Base-by-base conservation (phyloP, 1,284 basidiomycete species). In the Fistulina hepatica region DNA sequence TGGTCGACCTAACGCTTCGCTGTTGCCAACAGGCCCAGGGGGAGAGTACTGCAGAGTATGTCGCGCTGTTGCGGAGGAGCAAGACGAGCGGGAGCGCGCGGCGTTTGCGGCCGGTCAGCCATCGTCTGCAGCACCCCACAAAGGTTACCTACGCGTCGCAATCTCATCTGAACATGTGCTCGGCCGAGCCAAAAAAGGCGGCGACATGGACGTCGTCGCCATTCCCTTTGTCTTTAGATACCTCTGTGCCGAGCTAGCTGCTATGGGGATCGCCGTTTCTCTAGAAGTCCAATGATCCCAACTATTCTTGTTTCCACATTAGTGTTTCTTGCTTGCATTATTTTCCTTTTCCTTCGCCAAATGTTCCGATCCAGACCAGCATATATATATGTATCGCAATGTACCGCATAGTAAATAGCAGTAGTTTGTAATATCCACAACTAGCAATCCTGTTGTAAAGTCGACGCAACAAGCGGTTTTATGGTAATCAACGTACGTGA, bases 181-280 rank as follows among this genome's bases (percentile, higher is more conserved):
- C 30, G 67, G 69, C 38, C 60, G 59, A 34, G 60, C 63, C 24
- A 60, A 61, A 49, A 79, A 77, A 60, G 81, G 81, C 27, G 79
- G 82, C 4, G 79, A 90, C 51, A 73, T 95, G 57, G 93, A 95
- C 57, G 81, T 97, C 31, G 77, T 97, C 37, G 94, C 94, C 5
- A 78, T 99, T 17, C 95, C 95, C 5, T 99, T 91, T 55, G 94
- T 97, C 33, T 92, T 93, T 62, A 71, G 88, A 38, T 89, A 91
- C 58, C 69, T 93, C 6, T 89, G 85, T 54, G 83, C 83, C 5
- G 83, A 89, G 56, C 57, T 89, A 38, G 85, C 83, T 17, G 76
- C 83, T 4, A 89, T 89, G 85, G 83, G 83, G 20, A 88, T 89
- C 45, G 73, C 78, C n/a, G 70, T 89, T 35, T 82, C 83, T 21